Evolutionary conservation across 805 yeast genomes (phyloP).

Genomic region (Debaryomyces tyrocola): DNA sequence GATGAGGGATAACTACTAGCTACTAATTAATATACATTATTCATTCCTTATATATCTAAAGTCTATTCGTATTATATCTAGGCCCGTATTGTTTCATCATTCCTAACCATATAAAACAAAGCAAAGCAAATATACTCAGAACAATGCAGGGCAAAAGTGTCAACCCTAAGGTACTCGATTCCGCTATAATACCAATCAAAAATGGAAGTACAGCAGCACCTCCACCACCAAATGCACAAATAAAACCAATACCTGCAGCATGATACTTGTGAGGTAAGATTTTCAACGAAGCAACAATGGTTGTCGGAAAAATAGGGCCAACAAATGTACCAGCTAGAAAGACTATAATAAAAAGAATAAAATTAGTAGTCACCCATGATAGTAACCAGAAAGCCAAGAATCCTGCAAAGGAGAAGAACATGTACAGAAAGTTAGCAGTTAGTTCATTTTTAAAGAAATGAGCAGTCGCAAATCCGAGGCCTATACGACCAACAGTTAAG

Average conservation of each 20-base stretch:
- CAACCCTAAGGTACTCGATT: constrained; percentile 33
- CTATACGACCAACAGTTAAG: constrained; percentile 48
- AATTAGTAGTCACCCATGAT: constrained; percentile 24
- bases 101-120: constrained; percentile 26
- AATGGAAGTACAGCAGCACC: constrained; percentile 81
- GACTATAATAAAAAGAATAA: constrained; percentile 35
- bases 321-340: constrained; percentile 47
- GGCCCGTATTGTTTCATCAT: constrained; percentile 13
- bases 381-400: constrained; percentile 26
- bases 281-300: constrained; percentile 62
- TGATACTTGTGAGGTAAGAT: constrained; percentile 61
- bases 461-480: constrained; percentile 55
- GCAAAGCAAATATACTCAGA: constrained; percentile 20
- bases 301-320: constrained; percentile 65
- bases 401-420: constrained; percentile 29
- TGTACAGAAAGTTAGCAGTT: constrained; percentile 43
- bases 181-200: constrained; percentile 52
- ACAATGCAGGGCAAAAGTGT: constrained; percentile 32
- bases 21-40: not conserved
- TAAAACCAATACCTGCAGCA: constrained; percentile 68
- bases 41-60: not conserved
- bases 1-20: too few relatives aligned
- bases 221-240: constrained; percentile 78
- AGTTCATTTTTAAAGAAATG: constrained; percentile 48
- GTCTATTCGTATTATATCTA: constrained; percentile 4